Evolutionary conservation across 2,329 filamentous ascomycete species (phyloP), one percentile per base, ranked within the genome.

Genomic region (Microthyrium microscopicum): DNA sequence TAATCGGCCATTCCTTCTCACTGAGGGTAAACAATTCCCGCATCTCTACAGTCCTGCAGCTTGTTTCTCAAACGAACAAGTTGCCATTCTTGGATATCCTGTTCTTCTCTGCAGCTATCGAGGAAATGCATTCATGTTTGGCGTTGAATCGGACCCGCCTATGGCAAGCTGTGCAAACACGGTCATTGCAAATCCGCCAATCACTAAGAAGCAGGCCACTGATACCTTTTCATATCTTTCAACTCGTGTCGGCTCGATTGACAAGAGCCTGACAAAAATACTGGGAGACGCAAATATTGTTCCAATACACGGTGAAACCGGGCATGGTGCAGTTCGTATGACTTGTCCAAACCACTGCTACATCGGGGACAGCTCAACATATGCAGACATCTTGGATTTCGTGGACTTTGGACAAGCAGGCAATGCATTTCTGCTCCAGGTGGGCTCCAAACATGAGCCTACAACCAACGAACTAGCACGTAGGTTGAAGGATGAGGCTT

Each of bases 381-480:
- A 91, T 46, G 78, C 73, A 8, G 80, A 92, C 20, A 91, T 98
- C 20, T 93, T 98, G 43, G 84, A 95, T 50, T 98, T 94, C 54
- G 85, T 95, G 11, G 81, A 95, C 50, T 98, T 94, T 57, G 84
- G 87, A 0, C 60, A 66, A 21, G 75, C 87, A 49, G 87, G 82
- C 2, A 95, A 95, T 46, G 64, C 78, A 0, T 98, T 98, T 47
- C 59, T 98, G 13, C 70, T 84, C 44, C 80, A 81, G 40, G 82
- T 85, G 42, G 89, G 89, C 7, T 87, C 84, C 3, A 94, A 92
- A 54, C 75, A 72, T 41, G 87, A 98, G 53, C 89, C 89, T 4
- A 91, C 78, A 3, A 89, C 81, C 45, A 53, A 70, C 3, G 89
- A 98, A 52, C 70, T 98, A 43, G 87, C 85, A 4, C 66, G 71